Percentiles rank a stretch among this genome's conserved stretches.
Conservation (phyloP, 2,329 filamentous ascomycete genomes). For the Verticillium albo-atrum region DNA sequence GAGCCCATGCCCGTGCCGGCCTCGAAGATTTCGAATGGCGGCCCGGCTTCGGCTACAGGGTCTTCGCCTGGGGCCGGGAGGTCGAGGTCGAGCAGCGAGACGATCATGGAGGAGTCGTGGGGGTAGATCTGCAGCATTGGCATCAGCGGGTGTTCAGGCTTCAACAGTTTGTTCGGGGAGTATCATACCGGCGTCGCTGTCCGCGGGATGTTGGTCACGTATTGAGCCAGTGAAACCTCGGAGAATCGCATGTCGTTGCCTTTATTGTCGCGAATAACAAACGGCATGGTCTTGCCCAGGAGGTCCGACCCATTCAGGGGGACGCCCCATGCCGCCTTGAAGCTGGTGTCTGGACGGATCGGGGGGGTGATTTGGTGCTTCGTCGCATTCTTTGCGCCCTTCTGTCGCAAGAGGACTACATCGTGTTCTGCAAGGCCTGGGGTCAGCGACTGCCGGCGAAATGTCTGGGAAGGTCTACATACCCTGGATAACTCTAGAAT, state of each 20-base stretch:
- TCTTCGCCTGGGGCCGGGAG: constrained; percentile 36
- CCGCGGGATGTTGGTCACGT: constrained; percentile 62
- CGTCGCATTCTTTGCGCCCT: constrained; percentile 23
- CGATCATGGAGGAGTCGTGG: constrained; percentile 69
- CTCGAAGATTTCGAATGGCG: constrained; percentile 71
- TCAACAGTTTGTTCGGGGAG: background rate
- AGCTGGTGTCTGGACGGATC: constrained; percentile 22
- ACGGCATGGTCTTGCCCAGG: constrained; percentile 58
- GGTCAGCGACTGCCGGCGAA: background rate
- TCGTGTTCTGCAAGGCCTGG: constrained; percentile 27
- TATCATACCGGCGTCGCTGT: constrained; percentile 67
- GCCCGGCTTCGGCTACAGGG: constrained; percentile 23
- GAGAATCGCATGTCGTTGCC: constrained; percentile 50
- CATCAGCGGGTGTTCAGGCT: background rate
- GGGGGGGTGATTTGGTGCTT: constrained; percentile 34
- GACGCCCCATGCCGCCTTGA: constrained; percentile 40
- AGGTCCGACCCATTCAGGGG: constrained; percentile 48
- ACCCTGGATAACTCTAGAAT: constrained; percentile 1
- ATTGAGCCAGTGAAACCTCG: constrained; percentile 67
- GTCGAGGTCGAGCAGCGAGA: constrained; percentile 72
- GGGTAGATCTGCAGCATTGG: constrained; percentile 48
- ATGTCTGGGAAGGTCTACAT: background rate
- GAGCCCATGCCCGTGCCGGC: constrained; percentile 83
- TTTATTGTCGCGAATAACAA: constrained; percentile 50
- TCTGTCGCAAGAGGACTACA: constrained; percentile 34